Percentiles rank a stretch among this genome's conserved stretches.
Evolutionary conservation across 805 yeast species (phyloP).

Genomic region (Candida pini): DNA sequence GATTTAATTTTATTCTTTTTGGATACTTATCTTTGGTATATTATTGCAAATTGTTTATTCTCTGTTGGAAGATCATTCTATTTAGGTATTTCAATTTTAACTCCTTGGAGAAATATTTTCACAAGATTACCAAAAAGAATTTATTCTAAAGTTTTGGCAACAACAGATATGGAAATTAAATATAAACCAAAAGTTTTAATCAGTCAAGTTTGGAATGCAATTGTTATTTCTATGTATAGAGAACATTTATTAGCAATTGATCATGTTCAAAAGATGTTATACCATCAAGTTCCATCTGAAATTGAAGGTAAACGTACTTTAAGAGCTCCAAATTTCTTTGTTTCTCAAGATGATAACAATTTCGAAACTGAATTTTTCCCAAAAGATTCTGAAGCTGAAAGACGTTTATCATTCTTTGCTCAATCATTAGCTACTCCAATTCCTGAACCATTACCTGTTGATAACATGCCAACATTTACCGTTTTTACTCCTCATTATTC

Average conservation of each 20-base stretch:
- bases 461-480: conserved; percentile 98
- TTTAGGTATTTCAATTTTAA: conserved; percentile 96
- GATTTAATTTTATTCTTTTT: conserved; percentile 94
- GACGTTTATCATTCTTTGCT: conserved; percentile 99
- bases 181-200: conserved; percentile 97
- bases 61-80: conserved; percentile 97
- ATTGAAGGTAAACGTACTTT: conserved; percentile 97
- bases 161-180: conserved; percentile 98
- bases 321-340: conserved; percentile 98
- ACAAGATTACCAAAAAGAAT: conserved; percentile 98
- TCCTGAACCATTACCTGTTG: conserved; percentile 98
- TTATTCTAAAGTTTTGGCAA: conserved; percentile 94
- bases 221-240: conserved; percentile 98
- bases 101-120: conserved; percentile 99
- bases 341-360: conserved; percentile 93
- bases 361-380: conserved; percentile 98
- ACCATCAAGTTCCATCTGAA: conserved; percentile 98
- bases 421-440: conserved; percentile 98
- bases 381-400: conserved; percentile 94
- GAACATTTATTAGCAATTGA: conserved; percentile 97
- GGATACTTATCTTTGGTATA: conserved; percentile 99
- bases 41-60: conserved; percentile 88
- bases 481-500: conserved; percentile 95
- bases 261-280: conserved; percentile 94
- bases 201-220: conserved; percentile 98